These are phyloP conservation scores for Coniochaeta sp. DNA, from an alignment of 2,329 filamentous ascomycete genomes.

Conservation along the genomic window DNA sequence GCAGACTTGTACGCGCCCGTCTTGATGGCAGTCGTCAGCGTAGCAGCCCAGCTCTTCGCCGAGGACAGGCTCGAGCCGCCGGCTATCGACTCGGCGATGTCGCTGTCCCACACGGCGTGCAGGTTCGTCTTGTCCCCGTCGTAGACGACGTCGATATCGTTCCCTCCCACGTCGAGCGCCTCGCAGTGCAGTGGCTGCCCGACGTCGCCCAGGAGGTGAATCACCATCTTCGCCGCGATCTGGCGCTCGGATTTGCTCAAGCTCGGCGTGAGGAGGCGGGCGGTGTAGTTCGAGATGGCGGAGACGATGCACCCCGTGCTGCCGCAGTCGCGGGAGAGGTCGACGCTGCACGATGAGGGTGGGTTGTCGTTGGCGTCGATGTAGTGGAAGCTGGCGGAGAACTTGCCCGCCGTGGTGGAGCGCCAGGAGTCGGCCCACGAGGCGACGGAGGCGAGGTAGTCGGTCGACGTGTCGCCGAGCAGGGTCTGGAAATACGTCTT, in stretches of 20 bases:
- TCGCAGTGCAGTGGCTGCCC: constrained; percentile 49
- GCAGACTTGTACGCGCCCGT: constrained; percentile 27
- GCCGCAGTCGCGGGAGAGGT: constrained; percentile 36
- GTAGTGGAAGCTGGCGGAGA: constrained; percentile 40
- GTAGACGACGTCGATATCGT: constrained; percentile 48
- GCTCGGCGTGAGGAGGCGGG: constrained; percentile 17
- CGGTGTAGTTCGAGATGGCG: constrained; percentile 32
- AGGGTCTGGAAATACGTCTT: constrained; percentile 33
- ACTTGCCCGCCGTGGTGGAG: constrained; percentile 37
- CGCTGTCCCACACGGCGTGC: constrained; percentile 54
- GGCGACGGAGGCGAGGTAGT: constrained; percentile 41
- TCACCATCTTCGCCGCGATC: constrained; percentile 30
- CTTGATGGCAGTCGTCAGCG: constrained; percentile 28
- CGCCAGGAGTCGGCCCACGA: constrained; percentile 44
- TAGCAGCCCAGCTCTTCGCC: constrained; percentile 31
- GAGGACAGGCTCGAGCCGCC: constrained; percentile 26
- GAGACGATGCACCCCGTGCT: constrained; percentile 35
- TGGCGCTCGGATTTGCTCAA: constrained; percentile 19
- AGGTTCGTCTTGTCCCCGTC: constrained; percentile 46
- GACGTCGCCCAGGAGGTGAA: constrained; percentile 50
- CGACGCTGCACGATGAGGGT: constrained; percentile 33
- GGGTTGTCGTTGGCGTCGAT: constrained; percentile 49
- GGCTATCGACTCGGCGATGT: constrained; percentile 41
- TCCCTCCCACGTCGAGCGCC: constrained; percentile 45
- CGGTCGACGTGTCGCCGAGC: constrained; percentile 33